Base-by-base conservation (phyloP, 2,329 filamentous ascomycete species). In the Lasiodiplodia theobromae region DNA sequence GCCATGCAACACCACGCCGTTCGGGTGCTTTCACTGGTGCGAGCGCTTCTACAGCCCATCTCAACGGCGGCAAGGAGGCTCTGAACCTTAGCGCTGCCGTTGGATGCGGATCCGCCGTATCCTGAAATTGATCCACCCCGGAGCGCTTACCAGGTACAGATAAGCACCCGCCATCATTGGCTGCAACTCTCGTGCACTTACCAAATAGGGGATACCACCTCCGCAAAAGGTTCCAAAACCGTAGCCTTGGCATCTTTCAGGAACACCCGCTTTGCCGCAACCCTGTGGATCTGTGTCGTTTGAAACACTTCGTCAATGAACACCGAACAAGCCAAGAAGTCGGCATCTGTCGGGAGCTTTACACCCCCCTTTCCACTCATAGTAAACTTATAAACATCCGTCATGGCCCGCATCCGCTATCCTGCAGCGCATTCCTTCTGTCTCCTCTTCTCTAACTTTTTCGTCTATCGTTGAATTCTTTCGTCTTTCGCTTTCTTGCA, bases 391-490 rank as follows among this genome's bases (percentile, higher is more conserved):
- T 64, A 64, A 64, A 64, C 60, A 18, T n/a, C 31, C 18, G 12
- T 2, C 28, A 64, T 57, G 31, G 10, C 44, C 25, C 31, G n/a
- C 18, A 5, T 21, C 3, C 31, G 52, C 7, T 4, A 5, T 18
- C 4, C 40, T 21, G 40, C 47, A 64, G 44, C 60, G 31, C 47
- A 25, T 49, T 52, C 28, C 2, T 11, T 66, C 38, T 44, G 38
- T 28, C 25, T 60, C n/a, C 16, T 11, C 12, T 53, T 66, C 54
- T 60, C 53, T 67, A 44, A 21, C 54, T 53, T 53, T 70, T 64
- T 40, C 2, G 57, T 52, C 69, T 62, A 21, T 70, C 68, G 53
- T 69, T 70, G 52, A 28, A 47, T 38, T 44, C 16, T 34, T 34
- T 34, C 16, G 8, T 67, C 31, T 25, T 7, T 57, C 10, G 8